Conservation (phyloP, 2,329 filamentous ascomycete genomes). For the Lachnellula hyalina region DNA sequence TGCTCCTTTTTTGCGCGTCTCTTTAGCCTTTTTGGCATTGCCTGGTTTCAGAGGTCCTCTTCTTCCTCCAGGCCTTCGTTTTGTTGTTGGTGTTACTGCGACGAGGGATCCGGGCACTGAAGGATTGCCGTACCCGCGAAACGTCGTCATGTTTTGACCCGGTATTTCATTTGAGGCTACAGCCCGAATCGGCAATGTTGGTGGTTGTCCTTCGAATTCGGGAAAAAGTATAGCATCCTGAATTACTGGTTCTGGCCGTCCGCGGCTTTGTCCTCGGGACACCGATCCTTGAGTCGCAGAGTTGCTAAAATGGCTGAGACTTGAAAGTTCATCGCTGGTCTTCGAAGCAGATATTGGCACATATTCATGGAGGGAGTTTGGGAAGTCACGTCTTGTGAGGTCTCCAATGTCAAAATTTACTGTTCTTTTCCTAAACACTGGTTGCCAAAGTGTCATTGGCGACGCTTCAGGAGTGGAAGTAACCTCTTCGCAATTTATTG, state of each 20-base stretch:
- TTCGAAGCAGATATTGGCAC: neutral
- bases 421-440: no score
- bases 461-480: no score
- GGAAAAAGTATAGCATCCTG: no score
- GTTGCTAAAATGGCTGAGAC: neutral
- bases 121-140: no score
- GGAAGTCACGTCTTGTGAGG: neutral
- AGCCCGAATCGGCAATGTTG: no score
- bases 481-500: no score
- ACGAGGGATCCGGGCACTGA: neutral
- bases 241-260: neutral
- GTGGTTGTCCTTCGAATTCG: no score
- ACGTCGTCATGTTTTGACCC: no score
- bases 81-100: neutral
- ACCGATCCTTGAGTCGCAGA: neutral
- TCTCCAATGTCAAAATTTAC: neutral
- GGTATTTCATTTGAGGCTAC: no score
- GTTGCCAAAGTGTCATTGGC: no score
- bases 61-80: neutral
- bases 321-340: neutral
- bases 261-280: neutral
- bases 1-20: slow-evolving; percentile 3
- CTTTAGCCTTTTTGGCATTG: neutral
- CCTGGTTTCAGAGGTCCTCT: slow-evolving; percentile 1
- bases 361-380: neutral